These are phyloP conservation scores for Mycena latifolia DNA, from an alignment of 768 basidiomycete genomes.

Conservation along the genomic window DNA sequence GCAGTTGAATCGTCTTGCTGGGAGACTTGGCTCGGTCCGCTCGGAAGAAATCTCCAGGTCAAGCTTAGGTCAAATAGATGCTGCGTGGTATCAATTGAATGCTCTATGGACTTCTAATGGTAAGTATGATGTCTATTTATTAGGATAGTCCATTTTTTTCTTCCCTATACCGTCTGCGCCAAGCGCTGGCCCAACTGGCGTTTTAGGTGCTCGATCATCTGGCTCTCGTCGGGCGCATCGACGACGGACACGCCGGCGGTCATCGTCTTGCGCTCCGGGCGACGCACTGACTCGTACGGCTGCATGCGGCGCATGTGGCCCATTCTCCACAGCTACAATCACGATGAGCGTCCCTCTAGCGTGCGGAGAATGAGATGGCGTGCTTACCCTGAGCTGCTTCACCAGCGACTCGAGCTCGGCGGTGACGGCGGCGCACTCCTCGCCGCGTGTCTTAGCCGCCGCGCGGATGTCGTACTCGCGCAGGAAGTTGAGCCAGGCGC, in stretches of 20 bases:
- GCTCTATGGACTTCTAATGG: not conserved
- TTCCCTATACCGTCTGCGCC: constrained; percentile 27
- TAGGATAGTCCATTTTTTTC: not conserved
- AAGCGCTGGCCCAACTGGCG: constrained; percentile 28
- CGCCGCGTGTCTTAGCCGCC: constrained; percentile 18
- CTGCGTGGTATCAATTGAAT: not conserved
- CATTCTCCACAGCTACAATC: constrained; percentile 34
- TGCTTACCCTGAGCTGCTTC: constrained; percentile 34
- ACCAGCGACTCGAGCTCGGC: constrained; percentile 34
- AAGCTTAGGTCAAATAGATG: too few relatives aligned
- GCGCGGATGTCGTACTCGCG: constrained; percentile 35
- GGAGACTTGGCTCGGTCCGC: too few relatives aligned
- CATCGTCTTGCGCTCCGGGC: constrained; percentile 36
- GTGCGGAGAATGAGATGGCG: not conserved
- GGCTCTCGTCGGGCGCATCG: constrained; percentile 26
- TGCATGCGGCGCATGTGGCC: constrained; percentile 37
- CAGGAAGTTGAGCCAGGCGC: constrained; percentile 33
- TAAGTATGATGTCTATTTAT: constrained; percentile 15
- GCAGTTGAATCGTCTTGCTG: too few relatives aligned
- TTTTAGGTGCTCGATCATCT: constrained; percentile 36
- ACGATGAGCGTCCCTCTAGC: not conserved
- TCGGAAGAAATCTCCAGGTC: too few relatives aligned
- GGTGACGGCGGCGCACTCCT: constrained; percentile 16
- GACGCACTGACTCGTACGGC: constrained; percentile 35
- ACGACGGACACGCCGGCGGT: constrained; percentile 36